Conservation (phyloP, 305 asterid species). For the Solanum hybrid region DNA sequence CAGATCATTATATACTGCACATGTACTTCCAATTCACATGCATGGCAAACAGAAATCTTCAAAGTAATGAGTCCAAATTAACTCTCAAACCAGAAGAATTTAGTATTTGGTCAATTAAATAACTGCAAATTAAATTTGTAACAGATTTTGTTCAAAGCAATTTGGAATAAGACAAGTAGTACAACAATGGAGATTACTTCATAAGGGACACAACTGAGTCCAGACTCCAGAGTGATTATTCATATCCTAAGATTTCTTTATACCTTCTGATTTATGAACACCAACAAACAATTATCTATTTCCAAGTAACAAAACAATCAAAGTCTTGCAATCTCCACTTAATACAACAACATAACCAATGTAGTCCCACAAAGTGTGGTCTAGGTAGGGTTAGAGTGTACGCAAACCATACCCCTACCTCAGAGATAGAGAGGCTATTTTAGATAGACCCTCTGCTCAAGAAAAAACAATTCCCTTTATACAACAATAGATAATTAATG, state of each 20-base stretch:
- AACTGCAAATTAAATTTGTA: not conserved
- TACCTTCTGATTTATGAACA: not conserved
- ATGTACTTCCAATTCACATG: not conserved
- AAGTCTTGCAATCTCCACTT: not conserved
- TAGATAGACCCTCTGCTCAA: not conserved
- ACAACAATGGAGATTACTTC: not conserved
- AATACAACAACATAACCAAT: not conserved
- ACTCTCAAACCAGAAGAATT: conserved; percentile 2
- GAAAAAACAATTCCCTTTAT: not conserved
- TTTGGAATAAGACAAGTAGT: not conserved
- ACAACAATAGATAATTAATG: not conserved
- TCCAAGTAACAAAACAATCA: not conserved
- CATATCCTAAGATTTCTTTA: not conserved
- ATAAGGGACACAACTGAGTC: not conserved
- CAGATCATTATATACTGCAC: not conserved
- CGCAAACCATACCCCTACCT: not conserved
- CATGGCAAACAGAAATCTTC: not conserved
- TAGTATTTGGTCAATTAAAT: not conserved
- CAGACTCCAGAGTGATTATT: not conserved
- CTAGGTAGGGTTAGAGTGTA: not conserved
- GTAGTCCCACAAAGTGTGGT: not conserved
- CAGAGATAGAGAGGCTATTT: not conserved
- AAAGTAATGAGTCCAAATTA: not conserved
- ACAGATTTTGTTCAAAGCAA: not conserved
- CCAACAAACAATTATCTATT: not conserved